Base-by-base conservation (phyloP, 148 eudicot genomes). In the Mesembryanthemum crystallinum region DNA sequence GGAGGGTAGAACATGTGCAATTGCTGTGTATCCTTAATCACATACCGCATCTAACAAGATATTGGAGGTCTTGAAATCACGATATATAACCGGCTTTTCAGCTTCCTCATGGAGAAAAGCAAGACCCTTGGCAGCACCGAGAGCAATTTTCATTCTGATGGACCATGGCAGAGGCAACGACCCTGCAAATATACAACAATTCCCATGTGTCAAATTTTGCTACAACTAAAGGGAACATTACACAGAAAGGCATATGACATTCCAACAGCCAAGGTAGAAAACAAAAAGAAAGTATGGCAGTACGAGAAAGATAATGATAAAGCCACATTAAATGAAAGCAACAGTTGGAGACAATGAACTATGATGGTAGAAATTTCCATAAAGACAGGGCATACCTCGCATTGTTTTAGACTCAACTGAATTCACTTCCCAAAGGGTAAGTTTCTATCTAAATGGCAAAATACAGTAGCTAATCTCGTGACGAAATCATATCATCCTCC, bases 91-190 rank as follows among this genome's bases (percentile, higher is more conserved):
- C 6, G 96, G 96, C 76, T 87, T 92, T 84, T 89, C 89, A 6
- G 96, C 96, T 88, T 94, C 97, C 85, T 94, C 97, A n/a, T 92
- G 97, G 61, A 94, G 97, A 84, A 94, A 94, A 71, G 98, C 87
- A 81, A 92, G 93, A 79, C 98, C 97, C 79, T 81, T 90, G 43
- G 97, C 98, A 66, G 97, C 97, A 74, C 95, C 96, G 28, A 88
- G 79, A 74, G 97, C 98, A 79, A 94, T 90, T 85, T 86, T 92
- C 98, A 92, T 94, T 82, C 97, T 85, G 83, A 89, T 88, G 51
- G 97, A 90, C 97, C 98, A 90, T 18, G 97, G 97, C 71, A 92
- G 96, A 80, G 97, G 97, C 80, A 94, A 77, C 0, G 98, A 87
- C 69, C 98, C 98, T 92, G 78, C 67, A 88, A 42, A 43, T 54